Percentiles rank a stretch among this genome's conserved stretches.
Evolutionary conservation across 2,329 filamentous ascomycete species (phyloP).

Genomic region (Ramichloridium luteum): DNA sequence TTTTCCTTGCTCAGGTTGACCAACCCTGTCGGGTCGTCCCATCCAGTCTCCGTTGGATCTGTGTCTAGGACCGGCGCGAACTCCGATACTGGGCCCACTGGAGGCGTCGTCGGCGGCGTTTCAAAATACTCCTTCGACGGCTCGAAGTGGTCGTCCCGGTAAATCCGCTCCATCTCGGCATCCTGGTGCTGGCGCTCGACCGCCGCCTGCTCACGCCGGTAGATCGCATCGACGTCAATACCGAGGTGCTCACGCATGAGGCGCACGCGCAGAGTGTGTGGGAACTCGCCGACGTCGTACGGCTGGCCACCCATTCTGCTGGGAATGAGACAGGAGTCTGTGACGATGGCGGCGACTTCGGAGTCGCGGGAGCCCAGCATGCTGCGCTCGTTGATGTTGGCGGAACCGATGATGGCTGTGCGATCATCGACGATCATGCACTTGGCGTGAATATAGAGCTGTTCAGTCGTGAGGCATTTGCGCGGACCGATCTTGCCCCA

Average conservation of each 20-base stretch:
- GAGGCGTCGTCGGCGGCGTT: constrained; percentile 26
- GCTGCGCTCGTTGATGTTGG: constrained; percentile 96
- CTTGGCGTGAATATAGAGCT: constrained; percentile 96
- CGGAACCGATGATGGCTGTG: constrained; percentile 85
- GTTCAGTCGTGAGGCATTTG: constrained; percentile 79
- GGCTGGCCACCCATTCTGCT: constrained; percentile 84
- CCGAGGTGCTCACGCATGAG: constrained; percentile 95
- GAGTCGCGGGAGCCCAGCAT: constrained; percentile 89
- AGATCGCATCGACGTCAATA: constrained; percentile 82
- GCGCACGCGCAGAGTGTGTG: constrained; percentile 81
- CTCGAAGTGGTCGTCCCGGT: constrained; percentile 15
- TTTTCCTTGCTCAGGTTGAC: neutral
- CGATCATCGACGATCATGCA: constrained; percentile 92
- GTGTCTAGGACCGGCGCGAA: neutral
- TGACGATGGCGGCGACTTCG: constrained; percentile 77
- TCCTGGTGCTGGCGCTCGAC: constrained; percentile 44
- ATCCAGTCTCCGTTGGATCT: constrained; percentile 2
- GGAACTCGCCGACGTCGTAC: constrained; percentile 82
- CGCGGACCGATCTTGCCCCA: constrained; percentile 84
- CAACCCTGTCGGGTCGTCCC: constrained; percentile 5
- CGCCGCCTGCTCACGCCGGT: constrained; percentile 22
- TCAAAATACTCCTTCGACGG: constrained; percentile 16
- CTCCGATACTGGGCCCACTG: neutral
- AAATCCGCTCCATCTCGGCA: constrained; percentile 37
- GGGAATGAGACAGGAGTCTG: constrained; percentile 84